A percentile compares a stretch with the other conserved stretches of the same genome.
Evolutionary conservation across 805 yeast genomes (phyloP).

Genomic region (Metschnikowia borealis): DNA sequence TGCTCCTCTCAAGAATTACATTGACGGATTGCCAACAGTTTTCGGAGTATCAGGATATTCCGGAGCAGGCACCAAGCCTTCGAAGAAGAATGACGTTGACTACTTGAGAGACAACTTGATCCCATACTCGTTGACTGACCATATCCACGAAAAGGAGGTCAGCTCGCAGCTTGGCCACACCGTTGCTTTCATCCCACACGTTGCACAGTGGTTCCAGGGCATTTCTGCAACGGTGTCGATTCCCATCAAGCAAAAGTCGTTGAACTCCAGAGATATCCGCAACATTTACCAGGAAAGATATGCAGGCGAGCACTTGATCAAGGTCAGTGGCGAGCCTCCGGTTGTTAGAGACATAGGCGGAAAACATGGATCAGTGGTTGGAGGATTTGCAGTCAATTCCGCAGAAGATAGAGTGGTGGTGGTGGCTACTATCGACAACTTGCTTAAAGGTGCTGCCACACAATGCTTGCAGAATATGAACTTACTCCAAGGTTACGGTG

Average conservation of each 20-base stretch:
- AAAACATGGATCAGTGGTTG: slow-evolving; percentile 91
- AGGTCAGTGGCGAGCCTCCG: slow-evolving; percentile 89
- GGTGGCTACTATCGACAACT: slow-evolving; percentile 92
- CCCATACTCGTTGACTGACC: slow-evolving; percentile 95
- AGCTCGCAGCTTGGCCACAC: slow-evolving; percentile 71
- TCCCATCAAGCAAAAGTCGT: slow-evolving; percentile 64
- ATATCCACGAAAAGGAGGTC: slow-evolving; percentile 93
- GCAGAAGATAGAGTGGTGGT: slow-evolving; percentile 87
- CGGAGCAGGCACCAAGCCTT: slow-evolving; percentile 99
- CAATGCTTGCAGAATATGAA: slow-evolving; percentile 97
- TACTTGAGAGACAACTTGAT: slow-evolving; percentile 77
- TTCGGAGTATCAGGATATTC: slow-evolving; percentile 98
- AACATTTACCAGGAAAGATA: slow-evolving; percentile 84
- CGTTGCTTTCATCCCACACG: slow-evolving; percentile 94
- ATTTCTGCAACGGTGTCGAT: slow-evolving; percentile 87
- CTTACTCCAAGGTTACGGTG: slow-evolving; percentile 83
- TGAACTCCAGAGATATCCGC: slow-evolving; percentile 79
- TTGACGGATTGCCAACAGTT: slow-evolving; percentile 71
- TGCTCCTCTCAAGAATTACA: slow-evolving; percentile 72
- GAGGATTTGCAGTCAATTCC: slow-evolving; percentile 92
- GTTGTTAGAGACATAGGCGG: slow-evolving; percentile 87
- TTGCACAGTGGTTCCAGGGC: slow-evolving; percentile 99
- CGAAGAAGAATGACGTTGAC: slow-evolving; percentile 85
- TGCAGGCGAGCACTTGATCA: slow-evolving; percentile 79
- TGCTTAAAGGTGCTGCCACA: slow-evolving; percentile 97